Percentiles rank a stretch among this genome's conserved stretches.
These are phyloP conservation scores for Steccherinum ochraceum DNA, from an alignment of 768 basidiomycete species.

Conservation along the genomic window DNA sequence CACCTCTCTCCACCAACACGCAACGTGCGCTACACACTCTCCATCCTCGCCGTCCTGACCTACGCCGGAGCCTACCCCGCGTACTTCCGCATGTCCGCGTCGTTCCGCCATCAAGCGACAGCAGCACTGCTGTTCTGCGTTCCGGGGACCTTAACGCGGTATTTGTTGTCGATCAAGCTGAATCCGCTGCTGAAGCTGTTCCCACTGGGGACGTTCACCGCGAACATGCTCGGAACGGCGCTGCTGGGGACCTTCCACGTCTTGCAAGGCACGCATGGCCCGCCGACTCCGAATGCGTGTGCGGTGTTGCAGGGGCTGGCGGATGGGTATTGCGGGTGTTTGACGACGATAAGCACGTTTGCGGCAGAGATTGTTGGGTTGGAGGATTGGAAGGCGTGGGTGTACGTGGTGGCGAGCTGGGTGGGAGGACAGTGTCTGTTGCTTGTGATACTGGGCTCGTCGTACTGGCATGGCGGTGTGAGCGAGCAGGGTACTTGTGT, in stretches of 20 bases:
- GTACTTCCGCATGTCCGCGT: conserved; percentile 66
- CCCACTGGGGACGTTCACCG: conserved; percentile 74
- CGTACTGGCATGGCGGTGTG: conserved; percentile 45
- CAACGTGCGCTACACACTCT: conserved; percentile 42
- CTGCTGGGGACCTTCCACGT: conserved; percentile 70
- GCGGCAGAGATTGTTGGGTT: conserved; percentile 69
- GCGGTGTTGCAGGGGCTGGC: conserved; percentile 71
- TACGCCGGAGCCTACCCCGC: conserved; percentile 74
- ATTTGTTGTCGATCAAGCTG: conserved; percentile 63
- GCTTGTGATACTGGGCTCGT: conserved; percentile 65
- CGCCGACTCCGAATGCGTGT: conserved; percentile 43
- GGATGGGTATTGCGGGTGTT: conserved; percentile 93
- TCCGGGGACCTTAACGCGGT: conserved; percentile 84
- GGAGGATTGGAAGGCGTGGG: conserved; percentile 46
- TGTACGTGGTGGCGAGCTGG: conserved; percentile 71
- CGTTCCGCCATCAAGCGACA: conserved; percentile 73
- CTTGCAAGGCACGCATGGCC: conserved; percentile 47
- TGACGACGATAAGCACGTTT: conserved; percentile 94
- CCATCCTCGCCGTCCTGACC: conserved; percentile 49
- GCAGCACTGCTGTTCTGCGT: conserved; percentile 87
- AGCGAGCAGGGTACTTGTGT: conserved; percentile 42
- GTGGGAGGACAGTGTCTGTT: conserved; percentile 61
- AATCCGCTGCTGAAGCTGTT: conserved; percentile 60
- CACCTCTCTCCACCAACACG: conserved; percentile 34
- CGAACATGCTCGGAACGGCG: conserved; percentile 77